Evolutionary conservation across 305 asterid species (phyloP).

Genomic region (Euphrasia arctica): DNA sequence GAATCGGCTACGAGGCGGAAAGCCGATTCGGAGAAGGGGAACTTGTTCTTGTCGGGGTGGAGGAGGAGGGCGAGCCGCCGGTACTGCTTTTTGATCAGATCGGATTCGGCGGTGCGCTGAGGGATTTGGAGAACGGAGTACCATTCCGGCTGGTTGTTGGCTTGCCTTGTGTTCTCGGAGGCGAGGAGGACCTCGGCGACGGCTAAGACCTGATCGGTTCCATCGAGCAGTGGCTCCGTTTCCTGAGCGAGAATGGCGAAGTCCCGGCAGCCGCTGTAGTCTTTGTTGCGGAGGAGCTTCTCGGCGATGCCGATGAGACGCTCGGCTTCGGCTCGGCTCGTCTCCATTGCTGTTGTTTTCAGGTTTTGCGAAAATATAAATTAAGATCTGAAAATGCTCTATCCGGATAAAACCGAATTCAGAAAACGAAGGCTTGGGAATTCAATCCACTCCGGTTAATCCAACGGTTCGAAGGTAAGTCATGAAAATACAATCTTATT

Average conservation of each 20-base stretch:
- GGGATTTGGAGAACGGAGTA: conserved; percentile 70
- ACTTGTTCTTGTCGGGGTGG: conserved; percentile 90
- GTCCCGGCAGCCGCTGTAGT: conserved; percentile 56
- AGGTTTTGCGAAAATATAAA: background rate
- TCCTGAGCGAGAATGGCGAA: conserved; percentile 86
- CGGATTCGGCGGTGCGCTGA: conserved; percentile 53
- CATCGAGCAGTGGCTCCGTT: conserved; percentile 86
- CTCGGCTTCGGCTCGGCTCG: conserved; percentile 91
- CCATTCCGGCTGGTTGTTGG: conserved; percentile 71
- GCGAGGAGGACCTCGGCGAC: conserved; percentile 75
- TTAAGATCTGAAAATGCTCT: background rate
- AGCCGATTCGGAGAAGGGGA: conserved; percentile 77
- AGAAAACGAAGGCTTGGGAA: too few relatives aligned
- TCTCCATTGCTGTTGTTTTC: conserved; percentile 38
- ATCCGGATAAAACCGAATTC: too few relatives aligned
- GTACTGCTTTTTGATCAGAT: conserved; percentile 71
- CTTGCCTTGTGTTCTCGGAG: conserved; percentile 44
- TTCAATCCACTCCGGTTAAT: too few relatives aligned
- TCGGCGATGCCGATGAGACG: conserved; percentile 85
- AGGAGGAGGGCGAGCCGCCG: conserved; percentile 85
- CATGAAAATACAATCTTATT: too few relatives aligned
- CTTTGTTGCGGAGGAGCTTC: conserved; percentile 75
- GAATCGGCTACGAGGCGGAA: conserved; percentile 84
- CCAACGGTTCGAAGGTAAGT: too few relatives aligned
- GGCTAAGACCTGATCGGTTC: conserved; percentile 91